Evolutionary conservation across 2,329 filamentous ascomycete species (phyloP).

Genomic region (Biscogniauxia mediterranea): DNA sequence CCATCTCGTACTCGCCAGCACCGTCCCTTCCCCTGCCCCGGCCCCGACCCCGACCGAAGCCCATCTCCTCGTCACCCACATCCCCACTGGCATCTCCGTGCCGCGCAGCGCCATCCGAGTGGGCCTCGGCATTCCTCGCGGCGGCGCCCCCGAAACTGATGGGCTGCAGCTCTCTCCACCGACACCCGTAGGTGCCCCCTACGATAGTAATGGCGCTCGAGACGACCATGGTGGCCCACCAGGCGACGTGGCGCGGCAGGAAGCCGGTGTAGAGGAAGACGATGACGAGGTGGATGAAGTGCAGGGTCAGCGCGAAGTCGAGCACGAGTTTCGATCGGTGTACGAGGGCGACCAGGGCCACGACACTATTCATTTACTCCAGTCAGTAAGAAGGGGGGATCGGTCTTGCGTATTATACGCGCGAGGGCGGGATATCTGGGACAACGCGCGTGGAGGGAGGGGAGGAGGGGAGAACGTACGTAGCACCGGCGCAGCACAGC

Average conservation of each 20-base stretch:
- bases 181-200: constrained; percentile 86
- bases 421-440: neutral
- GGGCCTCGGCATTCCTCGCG: constrained; percentile 32
- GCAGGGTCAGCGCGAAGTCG: constrained; percentile 89
- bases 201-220: constrained; percentile 49
- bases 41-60: constrained; percentile 48
- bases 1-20: constrained; percentile 66
- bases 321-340: constrained; percentile 90
- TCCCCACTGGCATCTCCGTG: constrained; percentile 20
- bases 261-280: constrained; percentile 76
- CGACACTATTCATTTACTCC: constrained; percentile 54
- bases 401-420: neutral
- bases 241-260: constrained; percentile 75
- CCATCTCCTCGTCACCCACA: constrained; percentile 44
- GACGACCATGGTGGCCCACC: constrained; percentile 68
- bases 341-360: constrained; percentile 80
- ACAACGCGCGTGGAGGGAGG: neutral
- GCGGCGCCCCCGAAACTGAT: constrained; percentile 75
- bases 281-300: constrained; percentile 76
- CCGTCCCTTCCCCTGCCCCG: constrained; percentile 54
- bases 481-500: constrained; percentile 51
- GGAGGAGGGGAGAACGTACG: constrained; percentile 47
- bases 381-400: neutral
- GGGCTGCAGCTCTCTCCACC: constrained; percentile 82
- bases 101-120: constrained; percentile 17